Percentiles rank a stretch among this genome's conserved stretches.
These are phyloP conservation scores for Stentor coeruleus DNA, from an alignment of 73 alveolate species.

Conservation along the genomic window DNA sequence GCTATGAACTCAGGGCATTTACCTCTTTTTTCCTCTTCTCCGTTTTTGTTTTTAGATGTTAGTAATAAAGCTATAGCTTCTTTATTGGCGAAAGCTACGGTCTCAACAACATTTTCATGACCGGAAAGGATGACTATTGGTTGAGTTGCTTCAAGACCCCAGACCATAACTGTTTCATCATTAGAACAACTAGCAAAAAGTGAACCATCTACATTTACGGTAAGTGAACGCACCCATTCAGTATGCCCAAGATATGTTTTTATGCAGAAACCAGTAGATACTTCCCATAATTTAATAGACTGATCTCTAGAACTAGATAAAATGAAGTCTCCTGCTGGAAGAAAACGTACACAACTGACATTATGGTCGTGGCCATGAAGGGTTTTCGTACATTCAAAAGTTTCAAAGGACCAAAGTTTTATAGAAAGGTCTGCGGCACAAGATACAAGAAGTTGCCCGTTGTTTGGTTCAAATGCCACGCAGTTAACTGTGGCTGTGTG, in stretches of 20 bases:
- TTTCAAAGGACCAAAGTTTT: conserved; percentile 80
- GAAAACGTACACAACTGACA: conserved; percentile 66
- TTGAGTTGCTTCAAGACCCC: conserved; percentile 63
- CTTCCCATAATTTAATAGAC: conserved; percentile 88
- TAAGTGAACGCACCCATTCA: conserved; percentile 84
- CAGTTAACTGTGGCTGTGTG: conserved; percentile 80
- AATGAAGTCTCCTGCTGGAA: conserved; percentile 74
- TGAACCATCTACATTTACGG: conserved; percentile 58
- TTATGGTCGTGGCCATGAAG: conserved; percentile 92
- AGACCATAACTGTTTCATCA: conserved; percentile 70
- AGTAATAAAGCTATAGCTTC: no score
- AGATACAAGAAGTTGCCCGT: conserved; percentile 68
- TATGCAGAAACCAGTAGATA: conserved; percentile 75
- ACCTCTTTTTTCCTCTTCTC: conserved; percentile 31
- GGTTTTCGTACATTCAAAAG: conserved; percentile 60
- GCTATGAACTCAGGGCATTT: conserved; percentile 27
- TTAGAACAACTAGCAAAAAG: conserved; percentile 69
- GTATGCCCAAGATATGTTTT: conserved; percentile 77
- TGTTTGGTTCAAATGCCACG: conserved; percentile 70
- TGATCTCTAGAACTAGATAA: conserved; percentile 83
- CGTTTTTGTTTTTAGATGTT: conserved; percentile 38
- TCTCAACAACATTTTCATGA: conserved; percentile 66
- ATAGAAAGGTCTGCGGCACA: conserved; percentile 84
- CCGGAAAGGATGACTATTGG: conserved; percentile 49
- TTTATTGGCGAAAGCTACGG: conserved; percentile 48